Evolutionary conservation across 208 protist genomes (phyloP).

Genomic region (Trypanosoma rangeli): DNA sequence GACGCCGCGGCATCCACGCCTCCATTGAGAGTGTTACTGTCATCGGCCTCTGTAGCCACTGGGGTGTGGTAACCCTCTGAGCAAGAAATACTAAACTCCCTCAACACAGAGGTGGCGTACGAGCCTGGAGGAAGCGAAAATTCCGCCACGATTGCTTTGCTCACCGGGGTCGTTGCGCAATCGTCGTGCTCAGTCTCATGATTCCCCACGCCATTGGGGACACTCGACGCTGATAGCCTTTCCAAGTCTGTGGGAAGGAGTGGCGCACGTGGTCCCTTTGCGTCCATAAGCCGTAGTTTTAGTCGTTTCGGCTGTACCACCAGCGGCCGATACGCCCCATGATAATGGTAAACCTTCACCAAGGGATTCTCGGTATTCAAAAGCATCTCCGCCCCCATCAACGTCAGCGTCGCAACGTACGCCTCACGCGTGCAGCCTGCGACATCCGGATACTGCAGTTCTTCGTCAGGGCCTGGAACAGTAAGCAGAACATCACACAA

Average conservation of each 20-base stretch:
- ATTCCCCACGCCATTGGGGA: background rate
- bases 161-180: background rate
- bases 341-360: constrained; percentile 83
- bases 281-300: constrained; percentile 27
- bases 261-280: constrained; percentile 40
- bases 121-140: constrained; percentile 84
- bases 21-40: background rate
- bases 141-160: constrained; percentile 44
- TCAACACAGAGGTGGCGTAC: constrained; percentile 85
- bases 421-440: constrained; percentile 40
- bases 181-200: background rate
- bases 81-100: constrained; percentile 65
- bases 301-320: constrained; percentile 50
- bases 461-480: constrained; percentile 80
- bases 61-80: constrained; percentile 41
- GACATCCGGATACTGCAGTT: constrained; percentile 71
- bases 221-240: constrained; percentile 1
- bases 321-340: constrained; percentile 85
- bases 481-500: constrained; percentile 90
- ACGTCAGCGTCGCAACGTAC: constrained; percentile 47
- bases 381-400: constrained; percentile 36
- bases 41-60: background rate
- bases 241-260: constrained; percentile 74
- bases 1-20: constrained; percentile 1
- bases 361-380: constrained; percentile 38